Evolutionary conservation across 176 grass and related monocot species (phyloP), one percentile per base, ranked within the genome.

Genomic region (Rhynchospora pubera): DNA sequence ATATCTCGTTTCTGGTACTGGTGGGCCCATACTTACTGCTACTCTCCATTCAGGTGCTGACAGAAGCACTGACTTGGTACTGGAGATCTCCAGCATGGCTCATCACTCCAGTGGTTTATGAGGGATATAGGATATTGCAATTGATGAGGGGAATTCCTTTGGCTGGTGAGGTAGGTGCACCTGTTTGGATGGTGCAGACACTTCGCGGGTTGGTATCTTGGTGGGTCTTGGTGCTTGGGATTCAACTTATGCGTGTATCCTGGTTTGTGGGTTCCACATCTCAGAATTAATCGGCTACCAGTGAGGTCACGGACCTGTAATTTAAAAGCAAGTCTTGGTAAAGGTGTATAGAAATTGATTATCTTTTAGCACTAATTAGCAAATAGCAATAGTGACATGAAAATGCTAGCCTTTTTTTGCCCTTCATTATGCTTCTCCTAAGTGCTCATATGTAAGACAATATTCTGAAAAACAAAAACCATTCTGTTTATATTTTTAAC

Each of bases 31-130:
- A 98, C 79, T 87, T 95, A 12, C 58, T 98, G 52, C 92, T 98
- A 0, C 87, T 98, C 13, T 84, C 87, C 3, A 88, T 95, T 48
- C 96, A 98, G 79, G 83, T 94, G 68, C 62, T 98, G 84, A 95
- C 86, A 0, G 96, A 98, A 79, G 89, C 89, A 87, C 85, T 98
- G 67, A 98, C 91, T 43, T 98, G 96, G 96, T 90, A 90, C 62
- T 98, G 96, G 96, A 93, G 72, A 76, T 98, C 96, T 3, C 92
- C 96, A 0, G 90, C 91, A 21, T 98, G 92, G 96, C 82, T 98
- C 71, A 91, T 98, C 10, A 89, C 89, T 5, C 96, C 92, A 4
- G 78, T 98, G 21, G 96, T 98, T 45, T 98, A 98, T 44, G 92
- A 93, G 82, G 87, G 85, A 23, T 98, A 98, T 56, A 85, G 92